A percentile compares a stretch with the other conserved stretches of the same genome.
These are phyloP conservation scores for Pichia sp. DNA, from an alignment of 1,139 yeast genomes.

Conservation along the genomic window DNA sequence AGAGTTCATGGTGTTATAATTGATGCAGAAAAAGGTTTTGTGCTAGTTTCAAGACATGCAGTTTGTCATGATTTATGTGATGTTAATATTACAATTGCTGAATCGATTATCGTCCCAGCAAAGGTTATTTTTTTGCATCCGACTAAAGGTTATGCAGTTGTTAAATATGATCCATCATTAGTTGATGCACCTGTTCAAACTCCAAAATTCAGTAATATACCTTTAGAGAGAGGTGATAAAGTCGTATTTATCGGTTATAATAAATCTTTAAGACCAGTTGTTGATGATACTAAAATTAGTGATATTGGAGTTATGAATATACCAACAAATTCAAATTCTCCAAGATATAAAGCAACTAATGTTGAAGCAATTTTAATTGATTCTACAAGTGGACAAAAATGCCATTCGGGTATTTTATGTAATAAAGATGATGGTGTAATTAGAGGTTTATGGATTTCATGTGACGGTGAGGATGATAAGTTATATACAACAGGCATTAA, in stretches of 20 bases:
- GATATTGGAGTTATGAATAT: constrained; percentile 70
- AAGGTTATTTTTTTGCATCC: constrained; percentile 83
- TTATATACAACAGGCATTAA: constrained; percentile 79
- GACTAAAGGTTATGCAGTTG: constrained; percentile 75
- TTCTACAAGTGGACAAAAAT: constrained; percentile 63
- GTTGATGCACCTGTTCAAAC: constrained; percentile 58
- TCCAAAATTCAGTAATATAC: constrained; percentile 52
- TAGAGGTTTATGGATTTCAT: constrained; percentile 79
- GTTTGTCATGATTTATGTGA: constrained; percentile 87
- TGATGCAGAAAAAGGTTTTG: constrained; percentile 74
- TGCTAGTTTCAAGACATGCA: constrained; percentile 67
- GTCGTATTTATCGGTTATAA: constrained; percentile 76
- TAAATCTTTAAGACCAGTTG: constrained; percentile 59
- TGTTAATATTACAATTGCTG: constrained; percentile 74
- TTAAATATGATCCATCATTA: constrained; percentile 72
- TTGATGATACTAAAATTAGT: constrained; percentile 71
- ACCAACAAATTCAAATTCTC: constrained; percentile 62
- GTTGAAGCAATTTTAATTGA: constrained; percentile 74
- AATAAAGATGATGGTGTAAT: constrained; percentile 74
- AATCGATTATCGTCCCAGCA: constrained; percentile 76
- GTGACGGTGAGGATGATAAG: constrained; percentile 60
- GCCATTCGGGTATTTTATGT: constrained; percentile 71
- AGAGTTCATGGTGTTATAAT: constrained; percentile 73
- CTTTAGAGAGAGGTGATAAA: constrained; percentile 70
- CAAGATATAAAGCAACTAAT: constrained; percentile 82